Conservation (phyloP, 176 grass and related monocot genomes). For the Raddia distichophylla region DNA sequence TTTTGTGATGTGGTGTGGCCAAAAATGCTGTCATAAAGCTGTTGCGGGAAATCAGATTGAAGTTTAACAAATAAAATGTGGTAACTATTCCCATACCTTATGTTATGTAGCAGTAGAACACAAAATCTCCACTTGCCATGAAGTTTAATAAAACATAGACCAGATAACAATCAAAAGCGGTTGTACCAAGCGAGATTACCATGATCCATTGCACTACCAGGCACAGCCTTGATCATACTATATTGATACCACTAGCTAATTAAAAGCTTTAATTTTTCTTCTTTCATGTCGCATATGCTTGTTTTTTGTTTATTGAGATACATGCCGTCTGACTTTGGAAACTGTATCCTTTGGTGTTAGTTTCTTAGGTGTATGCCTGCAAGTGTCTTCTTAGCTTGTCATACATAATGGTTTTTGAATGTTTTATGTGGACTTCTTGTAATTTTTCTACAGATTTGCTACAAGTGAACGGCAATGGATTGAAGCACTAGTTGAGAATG, state of each 20-base stretch:
- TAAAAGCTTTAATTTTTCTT: background rate
- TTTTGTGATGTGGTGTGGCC: background rate
- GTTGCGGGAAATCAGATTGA: background rate
- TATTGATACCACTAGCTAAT: background rate
- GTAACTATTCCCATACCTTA: background rate
- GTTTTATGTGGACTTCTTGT: slow-evolving; percentile 10
- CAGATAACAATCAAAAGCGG: background rate
- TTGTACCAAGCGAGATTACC: slow-evolving; percentile 6
- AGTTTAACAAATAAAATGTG: background rate
- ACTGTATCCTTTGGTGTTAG: slow-evolving; percentile 6
- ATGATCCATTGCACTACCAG: background rate
- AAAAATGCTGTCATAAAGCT: background rate
- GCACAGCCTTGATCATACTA: background rate
- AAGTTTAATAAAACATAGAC: background rate
- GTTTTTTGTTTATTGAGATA: background rate
- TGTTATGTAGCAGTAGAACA: slow-evolving; percentile 14
- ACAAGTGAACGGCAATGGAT: slow-evolving; percentile 99
- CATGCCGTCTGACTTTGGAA: background rate
- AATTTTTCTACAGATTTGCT: slow-evolving; percentile 76
- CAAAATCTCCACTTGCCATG: background rate
- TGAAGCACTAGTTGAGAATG: slow-evolving; percentile 96
- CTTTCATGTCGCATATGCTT: background rate
- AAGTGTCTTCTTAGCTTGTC: slow-evolving; percentile 17
- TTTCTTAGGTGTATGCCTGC: slow-evolving; percentile 7
- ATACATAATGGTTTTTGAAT: background rate